Evolutionary conservation across 805 yeast species (phyloP).

Genomic region (Candida nemodendra): DNA sequence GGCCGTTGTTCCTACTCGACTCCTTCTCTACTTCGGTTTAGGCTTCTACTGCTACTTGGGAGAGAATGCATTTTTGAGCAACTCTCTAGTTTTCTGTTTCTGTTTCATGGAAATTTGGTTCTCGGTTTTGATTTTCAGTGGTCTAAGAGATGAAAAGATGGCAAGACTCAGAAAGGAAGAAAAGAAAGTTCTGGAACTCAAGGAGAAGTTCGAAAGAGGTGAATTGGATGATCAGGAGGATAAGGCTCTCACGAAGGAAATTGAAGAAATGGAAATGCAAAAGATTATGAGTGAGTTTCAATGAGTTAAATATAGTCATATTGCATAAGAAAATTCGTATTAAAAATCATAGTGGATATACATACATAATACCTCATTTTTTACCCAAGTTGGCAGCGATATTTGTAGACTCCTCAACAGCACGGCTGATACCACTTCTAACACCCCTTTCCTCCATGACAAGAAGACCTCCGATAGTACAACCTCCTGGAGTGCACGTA

Average conservation of each 20-base stretch:
- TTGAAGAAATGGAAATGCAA: conserved; percentile 30
- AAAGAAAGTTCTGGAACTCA: conserved; percentile 16
- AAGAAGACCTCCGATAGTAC: conserved; percentile 92
- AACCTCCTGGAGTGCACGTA: conserved; percentile 97
- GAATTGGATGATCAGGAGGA: conserved; percentile 22
- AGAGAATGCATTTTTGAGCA: conserved; percentile 48
- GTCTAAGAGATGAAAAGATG: conserved; percentile 63
- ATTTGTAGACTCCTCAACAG: conserved; percentile 88
- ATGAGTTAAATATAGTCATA: not conserved
- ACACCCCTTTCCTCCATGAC: conserved; percentile 91
- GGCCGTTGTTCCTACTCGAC: conserved; percentile 57
- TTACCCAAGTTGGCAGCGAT: conserved; percentile 64
- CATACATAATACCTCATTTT: conserved; percentile 31
- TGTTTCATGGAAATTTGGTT: conserved; percentile 69
- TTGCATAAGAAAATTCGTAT: not conserved
- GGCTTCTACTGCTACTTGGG: conserved; percentile 50
- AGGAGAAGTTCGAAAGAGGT: conserved; percentile 29
- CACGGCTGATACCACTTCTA: conserved; percentile 82
- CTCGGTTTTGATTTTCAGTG: conserved; percentile 58
- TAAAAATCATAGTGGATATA: too few relatives aligned
- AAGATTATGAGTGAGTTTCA: conserved; percentile 33
- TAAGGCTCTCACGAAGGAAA: conserved; percentile 20
- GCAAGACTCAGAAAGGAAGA: conserved; percentile 35
- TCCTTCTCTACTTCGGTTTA: conserved; percentile 47
- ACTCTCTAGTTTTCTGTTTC: conserved; percentile 59